Evolutionary conservation across 441 rosid genomes (phyloP).

Genomic region (Theobroma grandiflorum): DNA sequence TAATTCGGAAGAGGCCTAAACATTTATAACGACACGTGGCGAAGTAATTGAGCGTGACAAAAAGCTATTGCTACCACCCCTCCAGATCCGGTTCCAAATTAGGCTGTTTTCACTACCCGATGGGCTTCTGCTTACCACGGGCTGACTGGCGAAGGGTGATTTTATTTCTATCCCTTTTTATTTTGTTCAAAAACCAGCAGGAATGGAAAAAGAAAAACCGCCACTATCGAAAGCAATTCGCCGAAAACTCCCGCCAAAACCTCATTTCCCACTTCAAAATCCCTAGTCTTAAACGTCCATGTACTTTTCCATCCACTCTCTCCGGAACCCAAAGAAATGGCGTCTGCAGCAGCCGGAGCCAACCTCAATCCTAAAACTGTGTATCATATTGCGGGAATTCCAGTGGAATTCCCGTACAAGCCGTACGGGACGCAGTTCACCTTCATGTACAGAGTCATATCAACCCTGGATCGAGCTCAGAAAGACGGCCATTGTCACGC

Average conservation of each 20-base stretch:
- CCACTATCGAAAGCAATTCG: background rate
- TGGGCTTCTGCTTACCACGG: too few species aligned
- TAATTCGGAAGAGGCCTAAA: too few species aligned
- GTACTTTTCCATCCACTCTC: background rate
- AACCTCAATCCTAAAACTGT: conserved; percentile 45
- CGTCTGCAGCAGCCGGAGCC: conserved; percentile 21
- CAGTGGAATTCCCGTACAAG: conserved; percentile 87
- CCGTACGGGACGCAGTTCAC: conserved; percentile 97
- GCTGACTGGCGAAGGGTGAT: too few species aligned
- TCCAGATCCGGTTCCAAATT: too few species aligned
- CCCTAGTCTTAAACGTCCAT: background rate
- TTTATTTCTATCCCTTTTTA: too few species aligned
- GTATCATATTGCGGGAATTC: conserved; percentile 75
- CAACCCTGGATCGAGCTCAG: conserved; percentile 90
- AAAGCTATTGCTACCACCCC: too few species aligned
- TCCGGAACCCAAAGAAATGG: conserved; percentile 33
- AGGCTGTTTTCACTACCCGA: too few species aligned
- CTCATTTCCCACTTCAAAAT: background rate
- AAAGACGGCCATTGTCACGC: conserved; percentile 92
- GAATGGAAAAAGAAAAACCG: background rate
- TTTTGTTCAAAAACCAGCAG: too few species aligned
- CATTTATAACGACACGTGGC: too few species aligned
- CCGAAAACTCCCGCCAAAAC: conserved; percentile 25
- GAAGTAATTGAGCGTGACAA: too few species aligned
- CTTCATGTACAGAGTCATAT: conserved; percentile 92